A percentile compares a stretch with the other conserved stretches of the same genome.
Evolutionary conservation across 345 rosid genomes (phyloP).

Genomic region (Balakata baccata): DNA sequence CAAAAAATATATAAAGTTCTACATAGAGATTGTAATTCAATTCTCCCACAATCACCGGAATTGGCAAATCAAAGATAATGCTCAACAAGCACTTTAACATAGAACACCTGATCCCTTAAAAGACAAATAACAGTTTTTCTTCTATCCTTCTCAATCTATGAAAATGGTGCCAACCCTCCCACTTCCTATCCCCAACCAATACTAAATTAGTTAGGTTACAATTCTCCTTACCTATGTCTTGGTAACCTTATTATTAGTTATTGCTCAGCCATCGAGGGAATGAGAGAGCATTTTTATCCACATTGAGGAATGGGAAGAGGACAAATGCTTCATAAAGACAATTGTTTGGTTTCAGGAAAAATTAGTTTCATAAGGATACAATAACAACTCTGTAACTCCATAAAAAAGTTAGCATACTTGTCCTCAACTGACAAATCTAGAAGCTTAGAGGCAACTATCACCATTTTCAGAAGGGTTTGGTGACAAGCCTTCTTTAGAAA

Average conservation of each 20-base stretch:
- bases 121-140: not conserved
- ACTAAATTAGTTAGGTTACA: not conserved
- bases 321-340: not conserved
- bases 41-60: not conserved
- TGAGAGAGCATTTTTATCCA: not conserved
- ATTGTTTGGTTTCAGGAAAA: not conserved
- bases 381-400: not conserved
- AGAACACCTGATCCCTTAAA: too few species aligned
- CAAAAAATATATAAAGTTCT: not conserved
- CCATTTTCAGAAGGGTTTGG: slow-evolving; percentile 82
- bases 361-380: slow-evolving; percentile 1
- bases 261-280: not conserved
- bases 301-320: not conserved
- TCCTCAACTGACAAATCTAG: slow-evolving; percentile 5
- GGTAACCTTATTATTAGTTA: not conserved
- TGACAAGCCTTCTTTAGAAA: slow-evolving; percentile 84
- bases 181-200: not conserved
- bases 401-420: not conserved
- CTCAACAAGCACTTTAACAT: not conserved
- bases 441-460: slow-evolving; percentile 21
- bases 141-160: not conserved
- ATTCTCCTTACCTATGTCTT: not conserved
- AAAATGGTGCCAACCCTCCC: not conserved
- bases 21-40: not conserved
- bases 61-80: not conserved